Evolutionary conservation across 768 basidiomycete species (phyloP).

Genomic region (Tylopilus subfusipes): DNA sequence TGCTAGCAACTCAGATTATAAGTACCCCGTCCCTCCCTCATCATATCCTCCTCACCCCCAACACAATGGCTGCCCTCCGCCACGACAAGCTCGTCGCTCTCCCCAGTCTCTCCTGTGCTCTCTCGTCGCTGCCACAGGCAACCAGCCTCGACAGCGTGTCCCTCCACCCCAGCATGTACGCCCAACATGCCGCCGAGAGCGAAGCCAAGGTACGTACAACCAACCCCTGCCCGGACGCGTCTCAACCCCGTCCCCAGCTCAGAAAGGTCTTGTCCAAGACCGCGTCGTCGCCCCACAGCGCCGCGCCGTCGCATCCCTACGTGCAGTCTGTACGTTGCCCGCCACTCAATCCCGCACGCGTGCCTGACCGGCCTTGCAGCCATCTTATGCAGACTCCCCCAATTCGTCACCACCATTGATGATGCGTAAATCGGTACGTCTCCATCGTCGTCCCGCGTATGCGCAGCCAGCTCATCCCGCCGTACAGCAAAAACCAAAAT

Average conservation of each 20-base stretch:
- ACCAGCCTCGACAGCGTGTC: conserved; percentile 64
- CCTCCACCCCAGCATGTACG: conserved; percentile 69
- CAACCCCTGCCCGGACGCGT: background rate
- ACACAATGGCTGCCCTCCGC: conserved; percentile 30
- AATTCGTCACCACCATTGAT: conserved; percentile 45
- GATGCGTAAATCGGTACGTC: conserved; percentile 53
- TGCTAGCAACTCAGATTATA: conserved; percentile 5
- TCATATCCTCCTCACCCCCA: background rate
- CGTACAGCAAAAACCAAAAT: conserved; percentile 34
- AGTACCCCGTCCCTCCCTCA: conserved; percentile 9
- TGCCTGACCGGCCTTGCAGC: conserved; percentile 26
- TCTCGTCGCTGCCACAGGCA: conserved; percentile 68
- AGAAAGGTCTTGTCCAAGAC: conserved; percentile 62
- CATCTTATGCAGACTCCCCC: conserved; percentile 35
- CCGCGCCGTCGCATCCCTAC: conserved; percentile 33
- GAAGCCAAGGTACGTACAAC: conserved; percentile 60
- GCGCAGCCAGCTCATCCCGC: background rate
- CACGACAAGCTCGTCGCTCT: conserved; percentile 63
- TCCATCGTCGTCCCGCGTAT: background rate
- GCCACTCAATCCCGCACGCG: background rate
- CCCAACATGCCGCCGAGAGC: conserved; percentile 63
- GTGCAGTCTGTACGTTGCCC: conserved; percentile 35
- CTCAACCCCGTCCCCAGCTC: conserved; percentile 38
- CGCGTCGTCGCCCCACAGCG: conserved; percentile 33
- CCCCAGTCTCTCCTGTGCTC: conserved; percentile 66